A percentile compares a stretch with the other conserved stretches of the same genome.
These are phyloP conservation scores for Argentina anserina DNA, from an alignment of 306 rosid genomes.

Conservation along the genomic window DNA sequence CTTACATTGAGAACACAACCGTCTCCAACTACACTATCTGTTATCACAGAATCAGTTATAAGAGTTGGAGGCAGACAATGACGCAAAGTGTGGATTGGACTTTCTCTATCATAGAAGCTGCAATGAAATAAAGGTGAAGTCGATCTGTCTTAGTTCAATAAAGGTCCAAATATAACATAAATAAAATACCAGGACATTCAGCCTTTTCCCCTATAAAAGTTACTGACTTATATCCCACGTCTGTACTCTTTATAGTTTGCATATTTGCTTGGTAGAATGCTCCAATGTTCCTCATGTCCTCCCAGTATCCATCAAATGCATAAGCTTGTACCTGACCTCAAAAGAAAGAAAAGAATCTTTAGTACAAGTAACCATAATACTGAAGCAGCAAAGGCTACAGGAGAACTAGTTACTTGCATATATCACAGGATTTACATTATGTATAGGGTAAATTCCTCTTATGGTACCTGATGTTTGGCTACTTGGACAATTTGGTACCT, in stretches of 20 bases:
- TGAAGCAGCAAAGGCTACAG: not conserved
- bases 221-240: conserved; percentile 27
- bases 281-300: conserved; percentile 38
- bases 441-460: no score
- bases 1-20: conserved; percentile 45
- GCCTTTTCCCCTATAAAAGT: not conserved
- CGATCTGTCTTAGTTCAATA: conserved; percentile 20
- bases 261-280: conserved; percentile 43
- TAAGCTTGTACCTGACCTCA: conserved; percentile 28
- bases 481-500: no score
- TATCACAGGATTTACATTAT: not conserved
- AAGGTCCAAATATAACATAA: not conserved
- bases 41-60: conserved; percentile 24
- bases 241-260: conserved; percentile 27
- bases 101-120: conserved; percentile 32
- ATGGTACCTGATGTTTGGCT: no score
- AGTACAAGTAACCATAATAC: not conserved
- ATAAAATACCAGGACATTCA: conserved; percentile 8
- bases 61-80: conserved; percentile 38
- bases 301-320: conserved; percentile 38
- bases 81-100: conserved; percentile 32
- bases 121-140: not conserved
- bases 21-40: conserved; percentile 39
- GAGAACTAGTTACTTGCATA: not conserved
- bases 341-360: not conserved